Conservation (phyloP, 108 stramenopile species). For the Asterionellopsis glacialis region DNA sequence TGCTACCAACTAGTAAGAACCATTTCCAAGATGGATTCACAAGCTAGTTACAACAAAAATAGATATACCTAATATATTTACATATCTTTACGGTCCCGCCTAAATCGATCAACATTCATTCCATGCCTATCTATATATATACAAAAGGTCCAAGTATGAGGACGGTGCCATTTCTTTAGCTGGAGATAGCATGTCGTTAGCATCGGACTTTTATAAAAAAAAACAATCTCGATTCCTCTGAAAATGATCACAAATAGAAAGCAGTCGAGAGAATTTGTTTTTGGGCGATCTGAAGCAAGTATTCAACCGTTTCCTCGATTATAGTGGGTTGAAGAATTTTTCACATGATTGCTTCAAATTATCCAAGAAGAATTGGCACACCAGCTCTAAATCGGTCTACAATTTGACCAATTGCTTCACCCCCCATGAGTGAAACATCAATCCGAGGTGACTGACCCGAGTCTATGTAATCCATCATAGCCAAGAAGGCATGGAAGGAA, state of each 20-base stretch:
- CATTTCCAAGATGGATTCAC: no score
- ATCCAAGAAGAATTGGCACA: constrained; percentile 91
- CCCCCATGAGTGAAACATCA: constrained; percentile 12
- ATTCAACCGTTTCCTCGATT: constrained; percentile 66
- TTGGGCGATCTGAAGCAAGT: constrained; percentile 68
- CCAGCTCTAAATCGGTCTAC: constrained; percentile 83
- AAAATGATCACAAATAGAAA: constrained; percentile 84
- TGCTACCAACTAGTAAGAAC: no score
- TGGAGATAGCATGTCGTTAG: no score
- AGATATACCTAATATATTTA: no score
- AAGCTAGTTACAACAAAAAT: no score
- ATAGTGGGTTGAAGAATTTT: constrained; percentile 54
- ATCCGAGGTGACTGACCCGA: constrained; percentile 65
- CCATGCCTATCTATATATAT: no score
- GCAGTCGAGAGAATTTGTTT: constrained; percentile 69
- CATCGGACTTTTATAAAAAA: no score
- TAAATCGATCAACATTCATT: no score
- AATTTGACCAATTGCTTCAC: constrained; percentile 32
- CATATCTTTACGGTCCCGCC: no score
- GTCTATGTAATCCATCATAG: constrained; percentile 91
- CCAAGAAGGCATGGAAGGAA: constrained; percentile 70
- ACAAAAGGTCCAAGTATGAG: no score
- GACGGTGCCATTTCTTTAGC: no score
- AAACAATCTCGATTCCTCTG: constrained; percentile 54
- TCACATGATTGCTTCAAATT: constrained; percentile 89